Percentiles rank a stretch among this genome's conserved stretches.
phyloP scores from a whole-genome alignment of 2,329 filamentous ascomycete species.

The Periconia sp. region DNA sequence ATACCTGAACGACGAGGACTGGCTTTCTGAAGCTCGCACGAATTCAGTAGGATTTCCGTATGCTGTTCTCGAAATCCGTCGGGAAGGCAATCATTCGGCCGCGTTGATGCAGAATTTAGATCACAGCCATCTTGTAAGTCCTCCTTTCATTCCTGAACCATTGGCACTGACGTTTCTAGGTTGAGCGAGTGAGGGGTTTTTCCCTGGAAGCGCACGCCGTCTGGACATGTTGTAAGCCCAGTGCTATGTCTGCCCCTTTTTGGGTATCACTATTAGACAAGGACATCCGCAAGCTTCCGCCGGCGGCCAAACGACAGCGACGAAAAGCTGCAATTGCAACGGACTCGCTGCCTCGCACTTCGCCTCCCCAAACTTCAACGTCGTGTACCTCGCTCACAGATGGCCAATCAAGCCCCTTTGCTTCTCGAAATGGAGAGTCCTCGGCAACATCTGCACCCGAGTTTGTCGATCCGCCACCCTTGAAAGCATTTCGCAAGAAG shows the following conservation, averaged over 20 bases:
- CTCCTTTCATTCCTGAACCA: slow-evolving; percentile 3
- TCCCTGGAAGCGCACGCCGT: slow-evolving; percentile 61
- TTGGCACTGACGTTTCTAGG: slow-evolving; percentile 36
- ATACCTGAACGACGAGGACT: slow-evolving; percentile 38
- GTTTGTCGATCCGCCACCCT: slow-evolving; percentile 45
- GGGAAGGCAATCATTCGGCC: slow-evolving; percentile 50
- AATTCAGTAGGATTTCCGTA: slow-evolving; percentile 53
- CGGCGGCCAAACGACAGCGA: slow-evolving; percentile 36
- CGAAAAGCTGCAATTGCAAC: slow-evolving; percentile 30
- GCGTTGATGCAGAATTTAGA: slow-evolving; percentile 53
- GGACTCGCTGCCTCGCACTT: slow-evolving; percentile 28
- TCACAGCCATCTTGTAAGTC: slow-evolving; percentile 53
- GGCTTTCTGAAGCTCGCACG: slow-evolving; percentile 31
- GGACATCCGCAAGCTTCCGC: slow-evolving; percentile 61
- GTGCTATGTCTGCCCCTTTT: slow-evolving; percentile 53
- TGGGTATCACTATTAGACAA: slow-evolving; percentile 56
- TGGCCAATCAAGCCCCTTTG: slow-evolving; percentile 38
- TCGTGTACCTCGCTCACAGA: slow-evolving; percentile 47
- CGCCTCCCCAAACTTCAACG: slow-evolving; percentile 41
- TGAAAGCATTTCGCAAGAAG: slow-evolving; percentile 54
- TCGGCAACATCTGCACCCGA: slow-evolving; percentile 43
- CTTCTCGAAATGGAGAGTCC: slow-evolving; percentile 37
- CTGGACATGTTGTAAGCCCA: slow-evolving; percentile 54
- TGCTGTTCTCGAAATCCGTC: slow-evolving; percentile 58
- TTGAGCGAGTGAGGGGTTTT: slow-evolving; percentile 60